Base-by-base conservation (phyloP, 1,284 basidiomycete species). In the Volvariella surrecta region DNA sequence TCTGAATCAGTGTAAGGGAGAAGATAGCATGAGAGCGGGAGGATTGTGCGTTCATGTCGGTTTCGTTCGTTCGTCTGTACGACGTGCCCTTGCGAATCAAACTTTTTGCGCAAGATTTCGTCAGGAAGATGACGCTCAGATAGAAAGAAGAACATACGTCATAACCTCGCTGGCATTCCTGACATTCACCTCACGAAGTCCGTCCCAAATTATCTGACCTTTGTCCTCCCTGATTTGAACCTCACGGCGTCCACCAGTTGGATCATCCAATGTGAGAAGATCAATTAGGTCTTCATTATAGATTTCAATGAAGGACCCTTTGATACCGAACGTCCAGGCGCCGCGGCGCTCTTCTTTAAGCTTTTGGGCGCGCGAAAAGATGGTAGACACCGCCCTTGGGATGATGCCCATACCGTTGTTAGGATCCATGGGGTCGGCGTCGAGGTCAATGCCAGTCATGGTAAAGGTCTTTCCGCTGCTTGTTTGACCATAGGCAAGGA, bases 21-120 rank as follows among this genome's bases (percentile, higher is more conserved):
- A 99, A 99, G 64, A 99, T 98, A 45, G 96, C 95, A 73, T 99
- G 95, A 18, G 92, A 96, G 50, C 95, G 88, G 37, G 94, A 98
- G 0, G 90, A 95, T 59, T 97, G 92, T 3, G 92, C 89, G 59
- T 99, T 99, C 95, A 99, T 98, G 57, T 94, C 91, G 32, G 95
- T 99, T 62, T 96, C 91, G 53, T 95, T 94, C 4, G 96, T 99
- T 44, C 94, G 81, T 39, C 95, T 80, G 40, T 95, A 84, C 10
- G 86, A 75, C 15, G 90, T 89, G 22, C 95, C 95, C 54, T 90
- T 83, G 52, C 83, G 82, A 48, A 95, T 73, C 46, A 89, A 73
- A 54, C 86, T 88, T 35, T 35, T 16, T 35, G 60, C 17, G 46
- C 39, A 37, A 48, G 28, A 44, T 43, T 51, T 15, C 32, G 42